Evolutionary conservation across 106 monocot genomes (phyloP).

Genomic region (Allium cepa): DNA sequence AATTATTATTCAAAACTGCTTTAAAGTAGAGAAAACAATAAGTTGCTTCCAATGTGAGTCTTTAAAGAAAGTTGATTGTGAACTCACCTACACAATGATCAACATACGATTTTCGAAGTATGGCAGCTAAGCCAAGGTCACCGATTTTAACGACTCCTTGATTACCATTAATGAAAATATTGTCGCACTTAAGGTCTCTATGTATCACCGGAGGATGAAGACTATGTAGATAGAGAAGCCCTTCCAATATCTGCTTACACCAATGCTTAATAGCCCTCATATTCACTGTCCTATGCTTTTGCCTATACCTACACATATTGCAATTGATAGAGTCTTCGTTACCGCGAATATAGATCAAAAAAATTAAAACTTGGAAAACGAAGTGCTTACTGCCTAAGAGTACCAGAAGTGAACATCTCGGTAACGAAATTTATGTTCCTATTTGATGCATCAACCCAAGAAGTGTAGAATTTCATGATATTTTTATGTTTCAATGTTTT

Average conservation of each 20-base stretch:
- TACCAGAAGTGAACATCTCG: conserved; percentile 50
- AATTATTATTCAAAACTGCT: background rate
- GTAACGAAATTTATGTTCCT: conserved; percentile 39
- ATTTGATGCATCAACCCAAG: conserved; percentile 32
- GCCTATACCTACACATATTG: conserved; percentile 20
- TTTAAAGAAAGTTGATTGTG: background rate
- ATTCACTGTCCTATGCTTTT: conserved; percentile 27
- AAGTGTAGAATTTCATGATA: conserved; percentile 37
- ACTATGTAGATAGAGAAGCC: conserved; percentile 30
- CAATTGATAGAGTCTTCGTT: too few relatives aligned
- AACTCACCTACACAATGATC: conserved; percentile 15
- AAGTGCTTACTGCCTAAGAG: conserved; percentile 26
- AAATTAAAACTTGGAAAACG: background rate
- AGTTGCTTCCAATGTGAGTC: too few relatives aligned
- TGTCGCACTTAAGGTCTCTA: conserved; percentile 40
- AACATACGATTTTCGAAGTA: conserved; percentile 18
- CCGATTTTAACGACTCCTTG: conserved; percentile 46
- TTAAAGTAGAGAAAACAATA: too few relatives aligned
- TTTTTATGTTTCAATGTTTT: conserved; percentile 40
- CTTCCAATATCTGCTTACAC: conserved; percentile 31
- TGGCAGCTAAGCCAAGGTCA: conserved; percentile 34
- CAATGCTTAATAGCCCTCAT: conserved; percentile 33
- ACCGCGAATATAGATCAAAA: background rate
- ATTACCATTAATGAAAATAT: conserved; percentile 44
- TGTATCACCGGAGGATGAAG: conserved; percentile 41